Evolutionary conservation across 2,329 filamentous ascomycete genomes (phyloP), one percentile per base, ranked within the genome.

Genomic region (Mycosphaerella sp.): DNA sequence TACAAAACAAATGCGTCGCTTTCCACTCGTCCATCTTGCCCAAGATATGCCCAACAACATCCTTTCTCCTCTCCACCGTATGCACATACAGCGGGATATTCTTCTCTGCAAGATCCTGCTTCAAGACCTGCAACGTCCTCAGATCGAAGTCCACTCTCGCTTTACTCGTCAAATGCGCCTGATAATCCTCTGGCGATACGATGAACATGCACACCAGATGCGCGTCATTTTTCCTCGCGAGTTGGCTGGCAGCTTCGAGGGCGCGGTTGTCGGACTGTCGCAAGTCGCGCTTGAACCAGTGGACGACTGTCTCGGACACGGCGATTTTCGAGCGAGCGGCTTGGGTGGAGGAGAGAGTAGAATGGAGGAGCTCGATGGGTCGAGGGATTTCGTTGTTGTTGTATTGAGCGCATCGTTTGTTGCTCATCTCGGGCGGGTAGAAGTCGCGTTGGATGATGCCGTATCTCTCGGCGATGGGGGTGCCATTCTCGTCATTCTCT

Each of bases 241-340:
- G 76, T 51, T 81, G 71, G 49, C 79, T 82, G 0, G 89, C 89
- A 54, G 82, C 69, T 30, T 79, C 76, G 18, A 95, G 68, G 0
- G 80, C 80, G 7, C 79, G 84, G 66, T 95, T 95, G 66, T 96
- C 90, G 0, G 71, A 68, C 1, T 79, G 75, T 2, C 89, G 79
- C 44, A 95, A 70, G 66, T 95, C 90, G 63, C 80, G 82, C 70
- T 93, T 94, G 74, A 91, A 95, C 89, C 89, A 95, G 69, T 95
- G 87, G 0, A 95, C 79, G 0, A 95, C 84, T 0, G 83, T 80
- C 21, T 79, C 72, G 27, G 79, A 79, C 0, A 76, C 71, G 1
- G 70, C 55, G 10, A 86, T 75, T 1, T 71, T 68, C 25, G 75
- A 71, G 7, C 86, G 77, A 32, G 70, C 66, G 0, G 69, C 61